A percentile compares a stretch with the other conserved stretches of the same genome.
Conservation (phyloP, 75 land plant genomes). For the Sequoiadendron giganteum region DNA sequence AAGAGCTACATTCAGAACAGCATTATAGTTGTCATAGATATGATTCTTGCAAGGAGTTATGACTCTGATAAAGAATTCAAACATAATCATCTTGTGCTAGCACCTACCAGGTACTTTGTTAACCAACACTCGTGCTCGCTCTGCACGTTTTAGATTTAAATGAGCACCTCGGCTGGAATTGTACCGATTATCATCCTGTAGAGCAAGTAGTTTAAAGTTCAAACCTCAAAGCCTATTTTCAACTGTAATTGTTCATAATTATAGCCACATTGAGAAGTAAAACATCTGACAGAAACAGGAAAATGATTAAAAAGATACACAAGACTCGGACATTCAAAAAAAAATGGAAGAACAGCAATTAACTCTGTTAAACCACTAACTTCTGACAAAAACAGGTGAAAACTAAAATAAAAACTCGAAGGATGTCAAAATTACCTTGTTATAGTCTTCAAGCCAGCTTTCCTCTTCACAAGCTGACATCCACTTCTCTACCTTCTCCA, state of each 20-base stretch:
- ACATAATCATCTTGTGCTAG: background rate
- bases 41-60: background rate
- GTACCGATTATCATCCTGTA: slow-evolving; percentile 92
- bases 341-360: background rate
- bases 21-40: background rate
- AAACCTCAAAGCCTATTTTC: background rate
- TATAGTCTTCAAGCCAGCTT: slow-evolving; percentile 99
- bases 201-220: slow-evolving; percentile 6
- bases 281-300: background rate
- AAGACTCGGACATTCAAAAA: background rate
- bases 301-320: background rate
- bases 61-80: background rate
- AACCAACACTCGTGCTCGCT: slow-evolving; percentile 82
- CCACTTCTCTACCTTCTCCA: slow-evolving; percentile 97
- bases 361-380: background rate
- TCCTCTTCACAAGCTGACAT: slow-evolving; percentile 98
- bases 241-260: background rate
- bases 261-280: background rate
- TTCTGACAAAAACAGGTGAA: slow-evolving; percentile 1
- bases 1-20: slow-evolving; percentile 50
- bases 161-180: slow-evolving; percentile 94
- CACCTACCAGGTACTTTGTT: slow-evolving; percentile 88
- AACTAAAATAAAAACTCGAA: background rate
- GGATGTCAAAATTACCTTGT: slow-evolving; percentile 51
- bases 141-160: slow-evolving; percentile 94